Percentiles rank a stretch among this genome's conserved stretches.
These are phyloP conservation scores for Raphidocelis subcapitata DNA, from an alignment of 139 green algal species.

Conservation along the genomic window DNA sequence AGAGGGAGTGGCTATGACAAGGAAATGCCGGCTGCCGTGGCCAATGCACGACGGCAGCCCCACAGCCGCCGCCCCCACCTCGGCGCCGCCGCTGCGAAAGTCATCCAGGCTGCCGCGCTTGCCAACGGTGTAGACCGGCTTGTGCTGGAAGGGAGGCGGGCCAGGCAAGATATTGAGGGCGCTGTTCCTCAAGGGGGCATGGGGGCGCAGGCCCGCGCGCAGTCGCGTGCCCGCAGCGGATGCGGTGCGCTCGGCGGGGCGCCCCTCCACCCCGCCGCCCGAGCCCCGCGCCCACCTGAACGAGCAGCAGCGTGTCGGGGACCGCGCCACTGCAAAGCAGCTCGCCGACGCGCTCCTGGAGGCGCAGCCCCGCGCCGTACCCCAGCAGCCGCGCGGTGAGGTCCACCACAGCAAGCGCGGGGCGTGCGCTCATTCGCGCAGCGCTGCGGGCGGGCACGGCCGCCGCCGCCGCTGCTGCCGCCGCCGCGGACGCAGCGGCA, in stretches of 20 bases:
- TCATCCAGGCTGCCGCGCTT: slow-evolving; percentile 69
- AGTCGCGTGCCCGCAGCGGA: not conserved
- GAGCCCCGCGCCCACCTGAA: slow-evolving; percentile 56
- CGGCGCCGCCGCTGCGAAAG: slow-evolving; percentile 54
- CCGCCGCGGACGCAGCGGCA: no score
- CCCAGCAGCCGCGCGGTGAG: slow-evolving; percentile 11
- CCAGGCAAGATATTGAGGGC: not conserved
- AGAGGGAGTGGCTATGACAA: not conserved
- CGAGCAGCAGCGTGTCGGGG: slow-evolving; percentile 56
- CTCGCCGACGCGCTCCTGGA: slow-evolving; percentile 44
- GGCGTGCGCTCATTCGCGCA: no score
- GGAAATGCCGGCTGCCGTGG: not conserved
- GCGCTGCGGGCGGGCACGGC: no score
- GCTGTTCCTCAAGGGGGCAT: not conserved
- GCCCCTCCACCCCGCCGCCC: no score
- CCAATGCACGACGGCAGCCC: not conserved
- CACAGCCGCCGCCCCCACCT: no score
- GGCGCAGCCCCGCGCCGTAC: slow-evolving; percentile 20
- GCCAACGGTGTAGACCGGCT: slow-evolving; percentile 81
- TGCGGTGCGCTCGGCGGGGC: no score
- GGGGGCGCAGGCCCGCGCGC: not conserved
- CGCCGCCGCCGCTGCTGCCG: no score
- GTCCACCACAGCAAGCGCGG: slow-evolving; percentile 1
- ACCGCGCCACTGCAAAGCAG: slow-evolving; percentile 24
- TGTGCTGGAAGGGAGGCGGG: slow-evolving; percentile 55